A percentile compares a stretch with the other conserved stretches of the same genome.
Evolutionary conservation across 2,329 filamentous ascomycete genomes (phyloP).

Genomic region (Myriosclerotinia scirpicola): DNA sequence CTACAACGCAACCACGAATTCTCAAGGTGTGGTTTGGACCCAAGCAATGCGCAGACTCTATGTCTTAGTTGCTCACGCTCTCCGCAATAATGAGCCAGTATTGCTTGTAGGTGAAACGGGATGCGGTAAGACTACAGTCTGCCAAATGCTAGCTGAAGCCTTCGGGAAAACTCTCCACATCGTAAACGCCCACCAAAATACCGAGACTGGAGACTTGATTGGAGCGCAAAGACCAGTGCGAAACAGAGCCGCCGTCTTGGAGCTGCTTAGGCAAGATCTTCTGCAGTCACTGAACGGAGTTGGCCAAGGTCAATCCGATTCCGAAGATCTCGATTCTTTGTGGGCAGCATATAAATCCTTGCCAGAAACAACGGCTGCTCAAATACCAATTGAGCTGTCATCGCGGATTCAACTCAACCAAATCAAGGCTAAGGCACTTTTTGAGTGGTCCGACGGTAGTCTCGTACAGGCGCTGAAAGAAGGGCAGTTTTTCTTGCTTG

Average conservation of each 20-base stretch:
- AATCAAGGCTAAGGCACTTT: conserved; percentile 76
- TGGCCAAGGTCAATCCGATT: conserved; percentile 54
- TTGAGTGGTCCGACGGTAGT: conserved; percentile 95
- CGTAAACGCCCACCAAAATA: conserved; percentile 97
- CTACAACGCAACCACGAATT: conserved; percentile 49
- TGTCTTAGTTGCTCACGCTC: conserved; percentile 80
- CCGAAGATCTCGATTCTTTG: conserved; percentile 59
- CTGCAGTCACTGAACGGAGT: conserved; percentile 44
- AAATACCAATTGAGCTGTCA: conserved; percentile 37
- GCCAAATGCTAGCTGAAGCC: conserved; percentile 84
- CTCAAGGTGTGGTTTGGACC: conserved; percentile 84
- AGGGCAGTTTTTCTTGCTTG: conserved; percentile 87
- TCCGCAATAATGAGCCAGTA: conserved; percentile 90
- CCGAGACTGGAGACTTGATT: conserved; percentile 95
- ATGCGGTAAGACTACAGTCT: conserved; percentile 96
- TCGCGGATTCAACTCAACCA: conserved; percentile 48
- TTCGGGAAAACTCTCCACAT: conserved; percentile 75
- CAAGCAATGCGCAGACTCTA: conserved; percentile 90
- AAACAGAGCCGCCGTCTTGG: conserved; percentile 73
- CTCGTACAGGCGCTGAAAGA: conserved; percentile 90
- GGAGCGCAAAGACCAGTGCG: conserved; percentile 90
- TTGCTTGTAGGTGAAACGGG: conserved; percentile 95
- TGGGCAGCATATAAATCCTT: conserved; percentile 45
- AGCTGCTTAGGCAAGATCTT: conserved; percentile 64
- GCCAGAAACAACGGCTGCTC: conserved; percentile 49